These are phyloP conservation scores for Westerdykella sp. DNA, from an alignment of 2,329 filamentous ascomycete genomes.

Conservation along the genomic window DNA sequence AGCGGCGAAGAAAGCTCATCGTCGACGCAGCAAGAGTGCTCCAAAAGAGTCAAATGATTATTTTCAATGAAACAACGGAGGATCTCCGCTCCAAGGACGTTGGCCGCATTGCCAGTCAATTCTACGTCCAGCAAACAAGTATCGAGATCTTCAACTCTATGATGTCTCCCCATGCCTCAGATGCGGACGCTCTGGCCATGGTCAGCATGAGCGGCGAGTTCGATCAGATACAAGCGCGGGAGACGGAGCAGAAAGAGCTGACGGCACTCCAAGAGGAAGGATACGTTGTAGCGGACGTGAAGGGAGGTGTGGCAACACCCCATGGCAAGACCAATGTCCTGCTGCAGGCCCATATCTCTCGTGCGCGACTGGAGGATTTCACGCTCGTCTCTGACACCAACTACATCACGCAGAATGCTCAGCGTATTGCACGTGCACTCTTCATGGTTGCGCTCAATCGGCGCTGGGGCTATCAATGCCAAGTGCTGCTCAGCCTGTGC, in stretches of 20 bases:
- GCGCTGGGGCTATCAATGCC: slow-evolving; percentile 91
- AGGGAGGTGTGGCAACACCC: slow-evolving; percentile 58
- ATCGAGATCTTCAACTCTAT: slow-evolving; percentile 94
- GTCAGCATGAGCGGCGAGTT: slow-evolving; percentile 97
- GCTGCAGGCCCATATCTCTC: slow-evolving; percentile 88
- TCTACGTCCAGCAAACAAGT: slow-evolving; percentile 87
- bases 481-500: slow-evolving; percentile 82
- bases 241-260: slow-evolving; percentile 87
- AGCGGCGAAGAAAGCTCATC: slow-evolving; percentile 75
- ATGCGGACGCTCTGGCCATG: slow-evolving; percentile 92
- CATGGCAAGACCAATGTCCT: slow-evolving; percentile 95
- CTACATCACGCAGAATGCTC: slow-evolving; percentile 93
- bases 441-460: slow-evolving; percentile 98
- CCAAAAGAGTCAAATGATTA: slow-evolving; percentile 96
- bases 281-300: slow-evolving; percentile 67
- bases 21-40: slow-evolving; percentile 82
- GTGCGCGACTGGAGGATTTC: slow-evolving; percentile 84
- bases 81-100: slow-evolving; percentile 92
- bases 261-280: slow-evolving; percentile 61
- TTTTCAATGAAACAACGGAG: slow-evolving; percentile 92
- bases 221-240: slow-evolving; percentile 89
- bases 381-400: slow-evolving; percentile 85
- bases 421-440: slow-evolving; percentile 85
- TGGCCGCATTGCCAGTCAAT: slow-evolving; percentile 93
- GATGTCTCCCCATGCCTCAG: slow-evolving; percentile 80